These are phyloP conservation scores for Dactylellina sp. DNA, from an alignment of 2,329 filamentous ascomycete species.

Conservation along the genomic window DNA sequence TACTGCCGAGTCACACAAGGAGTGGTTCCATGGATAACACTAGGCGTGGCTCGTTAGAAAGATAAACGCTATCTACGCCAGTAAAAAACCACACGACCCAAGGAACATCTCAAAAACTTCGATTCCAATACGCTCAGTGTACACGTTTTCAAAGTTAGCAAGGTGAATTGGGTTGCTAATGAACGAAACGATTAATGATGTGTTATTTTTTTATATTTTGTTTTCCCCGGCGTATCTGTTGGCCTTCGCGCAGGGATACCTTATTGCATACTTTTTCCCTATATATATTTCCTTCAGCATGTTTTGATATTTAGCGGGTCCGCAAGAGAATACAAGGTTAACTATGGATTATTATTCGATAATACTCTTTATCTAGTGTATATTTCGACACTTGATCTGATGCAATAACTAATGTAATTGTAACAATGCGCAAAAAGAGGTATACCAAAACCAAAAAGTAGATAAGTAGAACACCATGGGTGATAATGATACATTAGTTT, in stretches of 20 bases:
- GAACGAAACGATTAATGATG: background rate
- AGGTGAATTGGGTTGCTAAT: background rate
- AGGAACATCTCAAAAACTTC: no score
- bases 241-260: background rate
- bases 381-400: background rate
- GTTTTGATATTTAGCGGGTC: background rate
- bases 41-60: slow-evolving; percentile 18
- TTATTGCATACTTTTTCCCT: background rate
- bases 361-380: background rate
- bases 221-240: no score
- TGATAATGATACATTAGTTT: slow-evolving; percentile 31
- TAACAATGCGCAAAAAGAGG: background rate
- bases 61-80: background rate
- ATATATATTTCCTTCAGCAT: background rate
- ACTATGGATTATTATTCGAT: background rate
- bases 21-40: slow-evolving; percentile 33
- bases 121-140: no score
- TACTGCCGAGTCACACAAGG: slow-evolving; percentile 39
- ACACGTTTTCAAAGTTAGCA: no score
- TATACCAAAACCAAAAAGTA: slow-evolving; percentile 9
- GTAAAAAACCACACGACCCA: no score
- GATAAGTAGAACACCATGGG: slow-evolving; percentile 20
- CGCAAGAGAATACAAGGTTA: background rate
- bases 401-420: no score
- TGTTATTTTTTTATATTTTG: background rate